Percentiles rank a stretch among this genome's conserved stretches.
Conservation (phyloP, 352 stramenopile species). For the Globisporangium nodosum region DNA sequence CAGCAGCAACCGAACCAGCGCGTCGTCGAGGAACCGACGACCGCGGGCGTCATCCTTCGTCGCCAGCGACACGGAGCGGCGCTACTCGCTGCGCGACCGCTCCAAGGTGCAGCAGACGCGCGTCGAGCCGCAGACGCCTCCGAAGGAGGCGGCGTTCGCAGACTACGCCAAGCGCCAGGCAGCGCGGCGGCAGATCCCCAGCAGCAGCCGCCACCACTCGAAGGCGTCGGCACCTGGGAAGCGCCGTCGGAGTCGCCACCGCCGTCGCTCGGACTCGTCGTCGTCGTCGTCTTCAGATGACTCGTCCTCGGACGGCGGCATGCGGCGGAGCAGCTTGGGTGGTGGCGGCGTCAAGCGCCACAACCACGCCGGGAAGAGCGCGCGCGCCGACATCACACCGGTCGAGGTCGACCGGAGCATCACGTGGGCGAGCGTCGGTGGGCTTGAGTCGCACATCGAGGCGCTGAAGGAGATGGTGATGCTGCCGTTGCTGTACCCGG, state of each 20-base stretch:
- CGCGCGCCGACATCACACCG: constrained; percentile 73
- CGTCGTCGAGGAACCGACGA: not conserved
- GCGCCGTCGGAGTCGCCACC: constrained; percentile 19
- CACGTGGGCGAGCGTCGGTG: constrained; percentile 84
- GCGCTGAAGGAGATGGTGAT: constrained; percentile 94
- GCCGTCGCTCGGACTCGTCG: constrained; percentile 29
- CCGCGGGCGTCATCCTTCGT: constrained; percentile 14
- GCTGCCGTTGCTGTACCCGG: constrained; percentile 89
- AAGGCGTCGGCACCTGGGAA: constrained; percentile 20
- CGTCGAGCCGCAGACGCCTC: constrained; percentile 7
- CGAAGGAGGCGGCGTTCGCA: constrained; percentile 3
- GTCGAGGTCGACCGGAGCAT: constrained; percentile 80
- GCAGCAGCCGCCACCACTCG: constrained; percentile 15
- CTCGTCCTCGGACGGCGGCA: constrained; percentile 59
- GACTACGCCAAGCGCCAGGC: constrained; percentile 65
- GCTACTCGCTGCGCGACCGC: constrained; percentile 70
- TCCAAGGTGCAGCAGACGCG: constrained; percentile 53
- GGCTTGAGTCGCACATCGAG: constrained; percentile 80
- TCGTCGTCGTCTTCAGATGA: constrained; percentile 44
- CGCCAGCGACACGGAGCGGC: constrained; percentile 23
- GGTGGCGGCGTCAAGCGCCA: constrained; percentile 18
- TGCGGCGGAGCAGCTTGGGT: constrained; percentile 43
- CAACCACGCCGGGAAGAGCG: constrained; percentile 25
- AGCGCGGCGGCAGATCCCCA: constrained; percentile 7
- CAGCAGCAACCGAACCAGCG: not conserved